phyloP scores from a whole-genome alignment of 345 rosid genomes.

The Lagerstroemia speciosa region DNA sequence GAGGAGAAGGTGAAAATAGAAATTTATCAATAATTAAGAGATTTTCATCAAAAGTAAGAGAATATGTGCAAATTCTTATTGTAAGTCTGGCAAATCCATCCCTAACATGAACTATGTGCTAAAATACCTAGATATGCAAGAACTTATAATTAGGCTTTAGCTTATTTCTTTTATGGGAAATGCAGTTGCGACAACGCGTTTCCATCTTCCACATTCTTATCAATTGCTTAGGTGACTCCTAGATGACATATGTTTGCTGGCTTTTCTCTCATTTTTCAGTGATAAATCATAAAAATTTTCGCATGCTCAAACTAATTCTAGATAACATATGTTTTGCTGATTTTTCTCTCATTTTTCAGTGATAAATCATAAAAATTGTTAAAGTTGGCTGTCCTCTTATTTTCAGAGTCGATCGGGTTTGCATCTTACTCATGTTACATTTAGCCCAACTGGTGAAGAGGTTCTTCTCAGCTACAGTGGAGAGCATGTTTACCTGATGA shows the following conservation, averaged over 20 bases:
- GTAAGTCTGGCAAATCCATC: not conserved
- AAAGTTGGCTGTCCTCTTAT: constrained; percentile 10
- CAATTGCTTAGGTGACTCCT: too few species aligned
- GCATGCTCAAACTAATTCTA: not conserved
- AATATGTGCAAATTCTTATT: not conserved
- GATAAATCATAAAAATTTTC: not conserved
- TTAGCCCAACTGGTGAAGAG: constrained; percentile 94
- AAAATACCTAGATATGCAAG: not conserved
- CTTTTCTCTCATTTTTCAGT: not conserved
- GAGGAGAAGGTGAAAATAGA: not conserved
- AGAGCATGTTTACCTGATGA: constrained; percentile 91
- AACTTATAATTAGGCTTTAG: not conserved
- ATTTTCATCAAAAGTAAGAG: not conserved
- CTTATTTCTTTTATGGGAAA: not conserved
- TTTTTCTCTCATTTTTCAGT: not conserved
- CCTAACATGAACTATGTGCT: not conserved
- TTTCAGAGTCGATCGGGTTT: constrained; percentile 64
- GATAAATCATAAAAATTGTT: not conserved
- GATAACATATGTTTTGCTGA: not conserved
- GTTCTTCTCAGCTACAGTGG: constrained; percentile 88
- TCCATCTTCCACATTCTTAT: not conserved
- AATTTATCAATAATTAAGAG: not conserved
- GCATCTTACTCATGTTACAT: constrained; percentile 89
- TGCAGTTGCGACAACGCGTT: not conserved
- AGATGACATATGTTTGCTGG: not conserved